Evolutionary conservation across 768 basidiomycete species (phyloP).

Genomic region (Psilocybe subaeruginosa): DNA sequence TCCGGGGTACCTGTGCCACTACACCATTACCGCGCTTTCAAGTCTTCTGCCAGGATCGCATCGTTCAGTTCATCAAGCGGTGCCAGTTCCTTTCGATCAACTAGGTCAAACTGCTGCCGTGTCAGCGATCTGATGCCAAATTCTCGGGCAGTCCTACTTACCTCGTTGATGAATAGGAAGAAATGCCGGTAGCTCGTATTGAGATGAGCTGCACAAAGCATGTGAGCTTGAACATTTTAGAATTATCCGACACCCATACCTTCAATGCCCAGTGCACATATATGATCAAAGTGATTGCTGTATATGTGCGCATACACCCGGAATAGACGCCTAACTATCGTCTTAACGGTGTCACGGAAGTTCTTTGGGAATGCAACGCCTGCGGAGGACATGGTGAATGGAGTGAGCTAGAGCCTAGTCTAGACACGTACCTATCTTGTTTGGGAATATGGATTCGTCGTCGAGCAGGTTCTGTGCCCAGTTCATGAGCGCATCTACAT

Average conservation of each 20-base stretch:
- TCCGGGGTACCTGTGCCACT: conserved; percentile 8
- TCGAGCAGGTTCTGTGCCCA: conserved; percentile 95
- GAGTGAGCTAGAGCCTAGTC: neutral
- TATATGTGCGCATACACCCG: conserved; percentile 98
- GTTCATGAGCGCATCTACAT: conserved; percentile 98
- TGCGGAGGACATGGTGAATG: conserved; percentile 29
- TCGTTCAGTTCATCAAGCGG: conserved; percentile 96
- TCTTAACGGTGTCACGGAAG: conserved; percentile 89
- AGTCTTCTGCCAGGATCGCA: conserved; percentile 69
- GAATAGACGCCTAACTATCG: conserved; percentile 91
- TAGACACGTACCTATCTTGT: conserved; percentile 76
- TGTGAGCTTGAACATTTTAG: neutral
- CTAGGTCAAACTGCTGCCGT: conserved; percentile 74
- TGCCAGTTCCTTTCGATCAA: conserved; percentile 96
- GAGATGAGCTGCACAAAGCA: conserved; percentile 72
- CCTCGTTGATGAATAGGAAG: conserved; percentile 96
- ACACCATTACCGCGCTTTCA: conserved; percentile 37
- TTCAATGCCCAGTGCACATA: conserved; percentile 97
- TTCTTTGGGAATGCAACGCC: conserved; percentile 90
- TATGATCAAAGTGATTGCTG: conserved; percentile 99
- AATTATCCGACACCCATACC: conserved; percentile 49
- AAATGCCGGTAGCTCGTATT: conserved; percentile 99
- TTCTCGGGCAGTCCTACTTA: conserved; percentile 33
- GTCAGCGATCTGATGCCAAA: conserved; percentile 5
- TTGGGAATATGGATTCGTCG: conserved; percentile 91